A percentile compares a stretch with the other conserved stretches of the same genome.
These are phyloP conservation scores for Nicotiana tomentosiformis DNA, from an alignment of 257 asterid genomes.

Conservation along the genomic window DNA sequence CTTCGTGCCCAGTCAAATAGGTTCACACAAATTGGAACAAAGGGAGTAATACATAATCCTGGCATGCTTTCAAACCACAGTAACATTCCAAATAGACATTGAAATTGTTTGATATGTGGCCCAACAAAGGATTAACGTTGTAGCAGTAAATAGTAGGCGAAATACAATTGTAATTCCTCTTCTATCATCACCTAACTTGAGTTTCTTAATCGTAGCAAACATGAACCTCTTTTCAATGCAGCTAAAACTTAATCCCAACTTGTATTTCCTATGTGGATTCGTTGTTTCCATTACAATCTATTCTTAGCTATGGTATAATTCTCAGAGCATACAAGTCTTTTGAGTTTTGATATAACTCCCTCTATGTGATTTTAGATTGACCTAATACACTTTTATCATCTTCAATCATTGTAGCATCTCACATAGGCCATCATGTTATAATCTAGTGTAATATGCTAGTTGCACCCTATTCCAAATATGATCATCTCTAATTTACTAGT, in stretches of 20 bases:
- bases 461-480: not conserved
- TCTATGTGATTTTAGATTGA: not conserved
- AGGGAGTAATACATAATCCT: not conserved
- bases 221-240: too few species aligned
- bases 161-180: not conserved
- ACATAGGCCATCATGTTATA: not conserved
- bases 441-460: not conserved
- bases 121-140: not conserved
- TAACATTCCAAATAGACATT: not conserved
- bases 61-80: not conserved
- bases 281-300: too few species aligned
- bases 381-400: not conserved
- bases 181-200: not conserved
- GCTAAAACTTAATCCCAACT: too few species aligned
- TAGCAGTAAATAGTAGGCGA: not conserved
- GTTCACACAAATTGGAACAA: too few species aligned
- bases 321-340: too few species aligned
- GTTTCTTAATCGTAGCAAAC: too few species aligned
- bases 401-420: not conserved
- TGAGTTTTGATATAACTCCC: not conserved
- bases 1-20: too few species aligned
- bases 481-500: not conserved
- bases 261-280: too few species aligned
- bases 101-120: not conserved
- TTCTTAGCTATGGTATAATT: too few species aligned